Percentiles rank a stretch among this genome's conserved stretches.
phyloP scores from a whole-genome alignment of 2,329 filamentous ascomycete genomes.

The Coleophoma cylindrospora region DNA sequence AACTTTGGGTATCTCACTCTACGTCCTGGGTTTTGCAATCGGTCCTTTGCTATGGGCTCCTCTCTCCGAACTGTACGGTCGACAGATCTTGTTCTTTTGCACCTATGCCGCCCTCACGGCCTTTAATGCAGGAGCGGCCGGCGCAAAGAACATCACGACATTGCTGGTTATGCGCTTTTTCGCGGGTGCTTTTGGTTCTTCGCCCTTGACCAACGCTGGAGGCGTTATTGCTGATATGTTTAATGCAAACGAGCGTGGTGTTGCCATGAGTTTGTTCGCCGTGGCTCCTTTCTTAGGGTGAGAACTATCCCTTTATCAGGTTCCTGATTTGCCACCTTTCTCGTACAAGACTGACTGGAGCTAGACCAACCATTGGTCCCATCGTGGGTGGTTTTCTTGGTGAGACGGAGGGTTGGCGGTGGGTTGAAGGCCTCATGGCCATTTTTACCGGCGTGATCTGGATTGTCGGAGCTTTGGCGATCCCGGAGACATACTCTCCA shows the following conservation, averaged over 20 bases:
- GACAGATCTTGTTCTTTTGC: conserved; percentile 50
- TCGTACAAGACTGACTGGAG: too few relatives aligned
- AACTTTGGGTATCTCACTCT: conserved; percentile 35
- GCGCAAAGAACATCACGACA: conserved; percentile 48
- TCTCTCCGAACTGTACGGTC: conserved; percentile 45
- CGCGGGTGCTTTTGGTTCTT: conserved; percentile 53
- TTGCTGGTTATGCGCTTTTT: conserved; percentile 64
- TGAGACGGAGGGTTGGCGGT: conserved; percentile 62
- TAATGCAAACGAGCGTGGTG: conserved; percentile 43
- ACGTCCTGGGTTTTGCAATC: conserved; percentile 39
- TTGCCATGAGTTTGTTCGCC: conserved; percentile 60
- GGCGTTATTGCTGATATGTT: conserved; percentile 62
- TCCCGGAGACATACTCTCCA: conserved; percentile 58
- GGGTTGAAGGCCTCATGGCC: conserved; percentile 59
- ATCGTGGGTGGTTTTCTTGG: conserved; percentile 64
- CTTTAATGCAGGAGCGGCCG: conserved; percentile 57
- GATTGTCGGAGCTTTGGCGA: conserved; percentile 42
- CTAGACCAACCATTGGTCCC: conserved; percentile 55
- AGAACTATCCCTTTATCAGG: too few relatives aligned
- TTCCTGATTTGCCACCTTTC: too few relatives aligned
- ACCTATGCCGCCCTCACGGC: conserved; percentile 51
- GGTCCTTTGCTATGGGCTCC: conserved; percentile 39
- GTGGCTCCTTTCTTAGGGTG: conserved; percentile 57
- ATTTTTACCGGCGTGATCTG: conserved; percentile 60
- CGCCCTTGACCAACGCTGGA: conserved; percentile 56